Conservation (phyloP, 805 yeast genomes). For the Pichia heedii region DNA sequence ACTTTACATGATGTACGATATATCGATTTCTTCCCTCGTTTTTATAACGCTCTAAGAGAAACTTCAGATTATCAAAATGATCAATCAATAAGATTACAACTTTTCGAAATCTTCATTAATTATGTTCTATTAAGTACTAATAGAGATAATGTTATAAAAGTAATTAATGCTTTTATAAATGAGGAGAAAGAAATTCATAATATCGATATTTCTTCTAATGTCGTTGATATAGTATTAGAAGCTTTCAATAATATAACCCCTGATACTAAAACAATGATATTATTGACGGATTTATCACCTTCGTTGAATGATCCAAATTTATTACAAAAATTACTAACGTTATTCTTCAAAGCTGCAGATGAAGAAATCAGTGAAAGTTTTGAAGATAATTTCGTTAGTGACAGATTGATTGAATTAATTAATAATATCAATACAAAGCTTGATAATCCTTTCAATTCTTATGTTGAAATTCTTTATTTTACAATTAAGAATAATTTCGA, state of each 20-base stretch:
- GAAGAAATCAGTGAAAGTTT: slow-evolving; percentile 20
- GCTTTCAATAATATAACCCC: slow-evolving; percentile 22
- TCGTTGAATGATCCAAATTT: slow-evolving; percentile 2
- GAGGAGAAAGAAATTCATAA: slow-evolving; percentile 16
- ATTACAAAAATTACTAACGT: slow-evolving; percentile 12
- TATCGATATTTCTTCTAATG: slow-evolving; percentile 15
- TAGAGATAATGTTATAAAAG: slow-evolving; percentile 16
- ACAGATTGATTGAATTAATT: slow-evolving; percentile 14
- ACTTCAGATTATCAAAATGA: slow-evolving; percentile 17
- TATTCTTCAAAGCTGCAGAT: slow-evolving; percentile 24
- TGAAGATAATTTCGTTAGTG: slow-evolving; percentile 21
- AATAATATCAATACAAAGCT: slow-evolving; percentile 14
- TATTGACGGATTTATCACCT: slow-evolving; percentile 16
- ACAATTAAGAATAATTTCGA: slow-evolving; percentile 22
- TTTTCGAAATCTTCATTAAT: slow-evolving; percentile 27
- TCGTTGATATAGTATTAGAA: slow-evolving; percentile 23
- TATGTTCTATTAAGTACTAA: slow-evolving; percentile 25
- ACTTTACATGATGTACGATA: slow-evolving; percentile 21
- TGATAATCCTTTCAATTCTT: slow-evolving; percentile 16
- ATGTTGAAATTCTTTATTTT: slow-evolving; percentile 25
- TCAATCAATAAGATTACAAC: slow-evolving; percentile 18
- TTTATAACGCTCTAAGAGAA: slow-evolving; percentile 24
- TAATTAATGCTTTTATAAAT: slow-evolving; percentile 22
- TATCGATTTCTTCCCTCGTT: slow-evolving; percentile 27
- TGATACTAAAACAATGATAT: slow-evolving; percentile 21